A percentile compares a stretch with the other conserved stretches of the same genome.
Evolutionary conservation across 495 filamentous ascomycete species (phyloP).

Genomic region (Annulohypoxylon moriforme): DNA sequence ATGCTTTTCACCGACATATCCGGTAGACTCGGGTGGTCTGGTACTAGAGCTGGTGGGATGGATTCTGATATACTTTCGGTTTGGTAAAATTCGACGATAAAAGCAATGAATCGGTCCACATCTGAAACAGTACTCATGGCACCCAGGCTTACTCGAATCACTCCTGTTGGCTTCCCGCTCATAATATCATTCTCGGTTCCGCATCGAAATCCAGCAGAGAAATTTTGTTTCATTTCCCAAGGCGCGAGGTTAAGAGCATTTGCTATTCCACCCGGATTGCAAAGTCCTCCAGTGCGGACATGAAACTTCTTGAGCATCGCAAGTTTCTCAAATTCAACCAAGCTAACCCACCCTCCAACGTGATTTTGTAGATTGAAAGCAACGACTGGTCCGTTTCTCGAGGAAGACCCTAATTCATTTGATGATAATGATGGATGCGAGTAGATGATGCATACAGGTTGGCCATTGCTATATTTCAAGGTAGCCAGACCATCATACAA

Average conservation of each 20-base stretch:
- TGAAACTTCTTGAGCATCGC: constrained; percentile 82
- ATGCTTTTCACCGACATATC: constrained; percentile 67
- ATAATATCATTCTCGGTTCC: constrained; percentile 84
- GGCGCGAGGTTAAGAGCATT: constrained; percentile 72
- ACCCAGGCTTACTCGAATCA: constrained; percentile 85
- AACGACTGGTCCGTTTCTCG: constrained; percentile 75
- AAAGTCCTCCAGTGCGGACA: constrained; percentile 85
- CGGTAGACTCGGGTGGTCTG: constrained; percentile 20
- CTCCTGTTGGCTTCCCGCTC: constrained; percentile 84
- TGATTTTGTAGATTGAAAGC: constrained; percentile 83
- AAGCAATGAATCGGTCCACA: constrained; percentile 73
- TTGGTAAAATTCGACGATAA: constrained; percentile 82
- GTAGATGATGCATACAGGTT: constrained; percentile 74
- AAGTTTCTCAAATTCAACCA: constrained; percentile 85
- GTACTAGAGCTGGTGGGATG: not conserved
- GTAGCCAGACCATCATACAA: constrained; percentile 68
- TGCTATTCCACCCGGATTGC: constrained; percentile 90
- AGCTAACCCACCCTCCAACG: constrained; percentile 77
- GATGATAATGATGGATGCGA: constrained; percentile 49
- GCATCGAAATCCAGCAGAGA: constrained; percentile 81
- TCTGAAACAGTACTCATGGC: constrained; percentile 88
- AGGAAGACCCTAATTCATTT: constrained; percentile 42
- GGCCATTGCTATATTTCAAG: constrained; percentile 75
- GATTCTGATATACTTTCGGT: constrained; percentile 53
- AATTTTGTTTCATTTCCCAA: constrained; percentile 84